Conservation (phyloP, 805 yeast species). For the Candida germanica region DNA sequence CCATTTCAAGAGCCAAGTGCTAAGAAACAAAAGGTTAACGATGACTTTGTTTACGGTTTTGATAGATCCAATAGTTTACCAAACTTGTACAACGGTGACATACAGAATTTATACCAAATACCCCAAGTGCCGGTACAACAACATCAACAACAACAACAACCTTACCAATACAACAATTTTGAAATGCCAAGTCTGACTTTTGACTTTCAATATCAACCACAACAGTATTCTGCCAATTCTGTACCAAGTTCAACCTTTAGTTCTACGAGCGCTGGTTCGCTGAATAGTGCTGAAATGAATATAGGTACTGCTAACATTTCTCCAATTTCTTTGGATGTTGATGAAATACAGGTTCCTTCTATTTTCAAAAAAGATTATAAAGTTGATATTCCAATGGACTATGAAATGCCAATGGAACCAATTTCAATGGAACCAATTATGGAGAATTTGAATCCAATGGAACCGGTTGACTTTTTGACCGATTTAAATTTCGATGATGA, state of each 20-base stretch:
- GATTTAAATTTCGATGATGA: conserved; percentile 8
- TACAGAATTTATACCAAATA: background rate
- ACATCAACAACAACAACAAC: background rate
- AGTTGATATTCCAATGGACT: conserved; percentile 6
- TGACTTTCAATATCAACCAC: background rate
- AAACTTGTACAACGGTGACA: conserved; percentile 3
- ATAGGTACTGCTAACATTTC: conserved; percentile 4
- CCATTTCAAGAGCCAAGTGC: background rate
- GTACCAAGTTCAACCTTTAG: background rate
- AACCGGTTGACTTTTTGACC: conserved; percentile 4
- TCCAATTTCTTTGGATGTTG: conserved; percentile 5
- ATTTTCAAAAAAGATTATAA: conserved; percentile 8
- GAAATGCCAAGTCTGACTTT: background rate
- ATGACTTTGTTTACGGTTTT: background rate
- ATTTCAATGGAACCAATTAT: too few species aligned
- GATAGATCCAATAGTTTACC: conserved; percentile 5
- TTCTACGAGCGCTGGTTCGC: background rate
- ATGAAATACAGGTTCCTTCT: conserved; percentile 6
- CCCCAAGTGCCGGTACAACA: background rate
- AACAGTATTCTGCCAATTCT: background rate
- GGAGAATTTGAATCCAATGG: background rate
- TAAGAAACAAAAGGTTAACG: conserved; percentile 5
- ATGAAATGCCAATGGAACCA: too few species aligned
- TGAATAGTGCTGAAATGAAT: background rate
- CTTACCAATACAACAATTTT: conserved; percentile 1